Evolutionary conservation across 176 grass and related monocot species (phyloP), one percentile per base, ranked within the genome.

Genomic region (Thinopyrum elongatum): DNA sequence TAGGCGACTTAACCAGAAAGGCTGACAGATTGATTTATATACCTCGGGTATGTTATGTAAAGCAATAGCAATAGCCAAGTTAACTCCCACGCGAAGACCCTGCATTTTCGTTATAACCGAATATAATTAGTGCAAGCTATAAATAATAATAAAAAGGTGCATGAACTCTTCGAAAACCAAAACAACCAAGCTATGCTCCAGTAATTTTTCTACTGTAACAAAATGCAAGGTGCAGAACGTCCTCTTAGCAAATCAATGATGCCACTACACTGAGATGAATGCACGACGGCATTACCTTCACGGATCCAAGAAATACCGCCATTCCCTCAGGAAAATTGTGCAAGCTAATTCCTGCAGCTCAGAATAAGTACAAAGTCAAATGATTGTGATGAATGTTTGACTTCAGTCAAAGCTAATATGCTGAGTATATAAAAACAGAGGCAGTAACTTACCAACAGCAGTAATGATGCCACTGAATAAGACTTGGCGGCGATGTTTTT

Each of bases 31-130:
- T 62, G 8, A 66, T 58, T 79, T 84, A 4, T 85, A 16, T 83
- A 98, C 96, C 93, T 98, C 96, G n/a, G 96, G 96, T 88, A 98
- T 95, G 81, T 98, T 98, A 79, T 98, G 96, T 70, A 98, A 88
- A 81, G 96, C 96, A 84, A 98, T 98, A 79, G 96, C 96, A 79
- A 98, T 33, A 21, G 96, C 96, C 85, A 95, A 94, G 81, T 98
- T 98, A 38, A 98, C 23, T 39, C 96, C 96, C 76, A 98, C 96
- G 19, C 87, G 93, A 89, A 98, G 96, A 46, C 96, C 96, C 93
- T 98, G 78, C 64, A 89, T 86, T 76, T 83, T 74, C 8, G 38
- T 65, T 68, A 79, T 68, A 63, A 23, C 59, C 57, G 51, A 81
- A 83, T 21, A 59, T 42, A 72, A 80, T 91, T 65, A 89, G 15